Evolutionary conservation across 768 basidiomycete genomes (phyloP).

Genomic region (Multifurca ochricompacta): DNA sequence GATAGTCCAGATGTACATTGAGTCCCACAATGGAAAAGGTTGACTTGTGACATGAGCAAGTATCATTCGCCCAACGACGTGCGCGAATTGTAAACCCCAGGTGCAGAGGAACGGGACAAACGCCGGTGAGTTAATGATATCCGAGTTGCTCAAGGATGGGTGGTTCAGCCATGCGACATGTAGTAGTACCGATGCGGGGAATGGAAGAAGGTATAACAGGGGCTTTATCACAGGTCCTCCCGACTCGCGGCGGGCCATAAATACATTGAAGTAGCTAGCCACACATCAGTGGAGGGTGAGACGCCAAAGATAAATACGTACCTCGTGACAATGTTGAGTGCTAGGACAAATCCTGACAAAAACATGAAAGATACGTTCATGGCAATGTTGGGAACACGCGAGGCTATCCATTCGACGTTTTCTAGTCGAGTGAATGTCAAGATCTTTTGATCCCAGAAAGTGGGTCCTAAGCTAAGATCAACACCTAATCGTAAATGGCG

Average conservation of each 20-base stretch:
- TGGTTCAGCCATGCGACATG: conserved; percentile 79
- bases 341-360: conserved; percentile 60
- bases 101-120: conserved; percentile 85
- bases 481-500: not conserved
- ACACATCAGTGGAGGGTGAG: not conserved
- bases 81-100: conserved; percentile 90
- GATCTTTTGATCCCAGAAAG: conserved; percentile 72
- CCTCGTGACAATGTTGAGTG: conserved; percentile 76
- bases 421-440: conserved; percentile 52
- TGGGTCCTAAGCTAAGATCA: conserved; percentile 44
- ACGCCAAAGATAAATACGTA: conserved; percentile 23
- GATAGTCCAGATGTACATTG: conserved; percentile 76
- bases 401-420: conserved; percentile 38
- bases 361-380: conserved; percentile 87
- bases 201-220: conserved; percentile 72
- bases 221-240: conserved; percentile 44
- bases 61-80: conserved; percentile 89
- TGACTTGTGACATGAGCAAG: conserved; percentile 83
- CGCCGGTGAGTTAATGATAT: conserved; percentile 66
- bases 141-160: conserved; percentile 49
- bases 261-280: conserved; percentile 75
- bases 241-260: conserved; percentile 40
- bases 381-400: conserved; percentile 53
- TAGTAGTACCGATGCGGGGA: conserved; percentile 57
- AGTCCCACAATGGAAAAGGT: conserved; percentile 81